Conservation (phyloP, 768 basidiomycete species). For the Boletus vermiculosoides region DNA sequence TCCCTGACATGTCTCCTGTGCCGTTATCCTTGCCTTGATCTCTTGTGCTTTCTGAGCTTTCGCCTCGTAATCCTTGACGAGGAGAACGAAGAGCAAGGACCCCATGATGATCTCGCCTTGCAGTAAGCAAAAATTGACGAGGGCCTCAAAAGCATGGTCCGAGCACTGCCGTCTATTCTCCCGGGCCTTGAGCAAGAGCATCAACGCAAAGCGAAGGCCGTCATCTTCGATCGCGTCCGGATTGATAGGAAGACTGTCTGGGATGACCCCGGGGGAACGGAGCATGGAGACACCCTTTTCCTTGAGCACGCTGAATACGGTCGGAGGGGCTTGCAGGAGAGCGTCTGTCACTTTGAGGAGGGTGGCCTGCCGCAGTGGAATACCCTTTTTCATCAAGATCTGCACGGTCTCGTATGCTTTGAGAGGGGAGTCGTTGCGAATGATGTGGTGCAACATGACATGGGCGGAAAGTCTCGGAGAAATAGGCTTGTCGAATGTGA, state of each 20-base stretch:
- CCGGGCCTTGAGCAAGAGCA: slow-evolving; percentile 53
- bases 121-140: slow-evolving; percentile 63
- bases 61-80: slow-evolving; percentile 63
- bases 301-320: slow-evolving; percentile 20
- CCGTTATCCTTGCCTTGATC: slow-evolving; percentile 20
- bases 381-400: slow-evolving; percentile 53
- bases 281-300: slow-evolving; percentile 18
- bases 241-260: slow-evolving; percentile 31
- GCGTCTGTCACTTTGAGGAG: slow-evolving; percentile 41
- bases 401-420: slow-evolving; percentile 51
- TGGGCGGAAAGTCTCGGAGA: slow-evolving; percentile 64
- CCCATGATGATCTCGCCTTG: slow-evolving; percentile 82
- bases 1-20: slow-evolving; percentile 15
- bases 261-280: slow-evolving; percentile 11
- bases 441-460: slow-evolving; percentile 59
- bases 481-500: slow-evolving; percentile 49
- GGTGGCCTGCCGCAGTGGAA: slow-evolving; percentile 48
- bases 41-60: slow-evolving; percentile 32
- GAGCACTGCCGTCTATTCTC: slow-evolving; percentile 54
- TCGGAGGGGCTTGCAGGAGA: slow-evolving; percentile 24
- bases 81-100: slow-evolving; percentile 62
- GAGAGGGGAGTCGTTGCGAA: slow-evolving; percentile 48
- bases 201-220: slow-evolving; percentile 49
- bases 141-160: slow-evolving; percentile 55
- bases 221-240: slow-evolving; percentile 38